Percentiles rank a stretch among this genome's conserved stretches.
Evolutionary conservation across 2,329 filamentous ascomycete genomes (phyloP).

Genomic region (Fusarium begoniae): DNA sequence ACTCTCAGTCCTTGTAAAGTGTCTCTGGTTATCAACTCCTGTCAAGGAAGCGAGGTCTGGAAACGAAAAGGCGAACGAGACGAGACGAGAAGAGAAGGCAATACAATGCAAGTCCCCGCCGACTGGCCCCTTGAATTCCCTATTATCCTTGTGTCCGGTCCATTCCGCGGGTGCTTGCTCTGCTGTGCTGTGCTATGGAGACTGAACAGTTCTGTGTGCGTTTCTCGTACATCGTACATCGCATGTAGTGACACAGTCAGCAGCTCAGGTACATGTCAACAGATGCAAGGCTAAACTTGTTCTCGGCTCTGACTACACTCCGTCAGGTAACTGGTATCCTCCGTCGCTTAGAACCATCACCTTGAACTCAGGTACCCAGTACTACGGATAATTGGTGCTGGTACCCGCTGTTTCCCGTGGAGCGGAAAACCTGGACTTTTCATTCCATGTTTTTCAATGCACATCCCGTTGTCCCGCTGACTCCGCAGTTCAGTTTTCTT

Average conservation of each 20-base stretch:
- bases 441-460: conserved; percentile 38
- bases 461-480: conserved; percentile 16
- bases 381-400: not conserved
- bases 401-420: conserved; percentile 35
- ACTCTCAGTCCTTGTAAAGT: not conserved
- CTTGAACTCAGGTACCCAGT: conserved; percentile 5
- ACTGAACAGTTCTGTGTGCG: not conserved
- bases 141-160: conserved; percentile 19
- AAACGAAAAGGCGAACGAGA: conserved; percentile 23
- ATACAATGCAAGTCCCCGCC: conserved; percentile 24
- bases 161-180: conserved; percentile 8
- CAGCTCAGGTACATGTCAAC: conserved; percentile 18
- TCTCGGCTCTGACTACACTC: conserved; percentile 2
- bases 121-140: conserved; percentile 28
- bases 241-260: conserved; percentile 18
- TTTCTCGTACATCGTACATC: conserved; percentile 37
- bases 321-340: conserved; percentile 1
- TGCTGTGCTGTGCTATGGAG: not conserved
- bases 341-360: conserved; percentile 7
- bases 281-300: conserved; percentile 13
- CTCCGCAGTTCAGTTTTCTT: conserved; percentile 13
- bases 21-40: not conserved
- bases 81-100: conserved; percentile 17
- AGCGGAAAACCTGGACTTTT: conserved; percentile 31
- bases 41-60: conserved; percentile 9